Evolutionary conservation across 805 yeast species (phyloP).

Genomic region (Candida piceae): DNA sequence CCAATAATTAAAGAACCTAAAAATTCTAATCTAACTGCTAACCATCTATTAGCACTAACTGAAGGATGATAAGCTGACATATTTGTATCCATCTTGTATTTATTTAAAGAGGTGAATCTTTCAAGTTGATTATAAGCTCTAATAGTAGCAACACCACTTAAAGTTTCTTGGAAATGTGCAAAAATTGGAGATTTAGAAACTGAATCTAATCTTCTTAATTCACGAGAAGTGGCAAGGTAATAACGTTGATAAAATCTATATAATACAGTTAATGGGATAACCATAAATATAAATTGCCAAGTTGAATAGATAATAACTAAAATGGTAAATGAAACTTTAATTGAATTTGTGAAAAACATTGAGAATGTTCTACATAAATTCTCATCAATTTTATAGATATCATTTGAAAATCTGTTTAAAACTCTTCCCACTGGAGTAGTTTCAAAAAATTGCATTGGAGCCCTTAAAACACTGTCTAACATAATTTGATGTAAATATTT

Average conservation of each 20-base stretch:
- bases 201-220: conserved; percentile 76
- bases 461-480: conserved; percentile 69
- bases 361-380: conserved; percentile 63
- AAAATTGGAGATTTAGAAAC: conserved; percentile 75
- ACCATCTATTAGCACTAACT: conserved; percentile 93
- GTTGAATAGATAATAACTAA: conserved; percentile 79
- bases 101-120: conserved; percentile 61
- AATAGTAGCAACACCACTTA: conserved; percentile 70
- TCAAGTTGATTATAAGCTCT: conserved; percentile 66
- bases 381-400: conserved; percentile 85
- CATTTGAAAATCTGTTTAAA: conserved; percentile 86
- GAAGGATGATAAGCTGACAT: conserved; percentile 92
- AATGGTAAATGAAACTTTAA: conserved; percentile 69
- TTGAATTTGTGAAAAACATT: conserved; percentile 56
- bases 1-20: conserved; percentile 86
- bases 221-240: conserved; percentile 73
- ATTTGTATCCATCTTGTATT: conserved; percentile 73
- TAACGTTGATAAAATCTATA: conserved; percentile 73
- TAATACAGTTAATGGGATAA: conserved; percentile 62
- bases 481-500: conserved; percentile 65
- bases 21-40: conserved; percentile 89
- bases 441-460: conserved; percentile 95
- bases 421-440: conserved; percentile 94
- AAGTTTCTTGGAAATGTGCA: conserved; percentile 80
- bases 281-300: conserved; percentile 74